A percentile compares a stretch with the other conserved stretches of the same genome.
These are phyloP conservation scores for Hevea brasiliensis DNA, from an alignment of 345 rosid species.

Conservation along the genomic window DNA sequence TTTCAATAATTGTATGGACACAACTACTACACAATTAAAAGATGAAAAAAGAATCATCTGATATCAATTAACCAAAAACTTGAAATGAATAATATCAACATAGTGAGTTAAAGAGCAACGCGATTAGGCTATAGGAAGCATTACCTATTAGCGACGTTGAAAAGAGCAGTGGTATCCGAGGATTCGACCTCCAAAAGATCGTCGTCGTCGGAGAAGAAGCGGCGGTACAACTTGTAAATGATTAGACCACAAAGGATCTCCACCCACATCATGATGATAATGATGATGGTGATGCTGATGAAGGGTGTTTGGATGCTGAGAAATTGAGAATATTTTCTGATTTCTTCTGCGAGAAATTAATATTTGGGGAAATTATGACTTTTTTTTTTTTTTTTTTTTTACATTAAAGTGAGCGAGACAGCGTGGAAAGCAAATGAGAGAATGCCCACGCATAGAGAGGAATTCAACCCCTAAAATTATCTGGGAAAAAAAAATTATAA, in stretches of 20 bases:
- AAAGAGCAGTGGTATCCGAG: constrained; percentile 62
- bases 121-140: background rate
- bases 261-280: constrained; percentile 60
- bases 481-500: no score
- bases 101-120: background rate
- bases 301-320: background rate
- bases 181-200: constrained; percentile 58
- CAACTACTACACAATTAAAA: no score
- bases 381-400: no score
- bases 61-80: no score
- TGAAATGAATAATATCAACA: background rate
- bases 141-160: constrained; percentile 71
- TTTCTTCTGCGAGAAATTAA: background rate
- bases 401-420: no score
- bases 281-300: no score
- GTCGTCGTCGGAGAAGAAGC: constrained; percentile 50
- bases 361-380: no score
- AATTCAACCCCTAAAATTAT: no score
- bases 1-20: no score
- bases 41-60: no score
- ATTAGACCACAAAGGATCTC: constrained; percentile 74
- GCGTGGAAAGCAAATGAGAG: no score
- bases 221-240: constrained; percentile 48
- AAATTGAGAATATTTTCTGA: background rate
- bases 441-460: no score